These are phyloP conservation scores for Mucor ambiguus DNA, from an alignment of 371 early-diverging fungal species.

Conservation along the genomic window DNA sequence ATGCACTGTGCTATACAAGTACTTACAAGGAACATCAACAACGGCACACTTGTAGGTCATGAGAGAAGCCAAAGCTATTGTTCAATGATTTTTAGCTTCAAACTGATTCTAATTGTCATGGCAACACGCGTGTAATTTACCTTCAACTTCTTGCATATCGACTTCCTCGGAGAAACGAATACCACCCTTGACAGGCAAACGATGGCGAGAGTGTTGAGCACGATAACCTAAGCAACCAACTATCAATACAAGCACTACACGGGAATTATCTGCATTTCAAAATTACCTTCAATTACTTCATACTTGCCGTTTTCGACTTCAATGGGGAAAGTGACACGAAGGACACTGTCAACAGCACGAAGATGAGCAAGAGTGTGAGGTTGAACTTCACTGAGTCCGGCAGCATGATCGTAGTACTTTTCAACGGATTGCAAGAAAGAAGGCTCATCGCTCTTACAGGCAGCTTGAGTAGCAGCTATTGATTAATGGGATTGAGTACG, in stretches of 20 bases:
- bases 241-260: not conserved
- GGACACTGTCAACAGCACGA: conserved; percentile 77
- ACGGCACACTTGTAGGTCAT: conserved; percentile 95
- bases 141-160: conserved; percentile 85
- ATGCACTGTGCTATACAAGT: not conserved
- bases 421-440: conserved; percentile 82
- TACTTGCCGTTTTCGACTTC: conserved; percentile 74
- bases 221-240: conserved; percentile 63
- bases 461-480: conserved; percentile 60
- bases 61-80: conserved; percentile 65
- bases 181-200: conserved; percentile 88
- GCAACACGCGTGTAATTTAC: conserved; percentile 24
- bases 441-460: conserved; percentile 75
- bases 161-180: conserved; percentile 84
- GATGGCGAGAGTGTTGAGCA: conserved; percentile 89
- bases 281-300: conserved; percentile 70
- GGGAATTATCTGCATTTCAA: not conserved
- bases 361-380: conserved; percentile 75
- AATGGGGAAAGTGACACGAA: conserved; percentile 87
- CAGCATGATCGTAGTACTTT: conserved; percentile 78
- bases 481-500: not conserved
- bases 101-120: not conserved
- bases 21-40: conserved; percentile 89
- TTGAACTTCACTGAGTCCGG: conserved; percentile 68
- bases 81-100: not conserved